Conservation (phyloP, 164 flowering plant species). For the Amborella trichopoda region DNA sequence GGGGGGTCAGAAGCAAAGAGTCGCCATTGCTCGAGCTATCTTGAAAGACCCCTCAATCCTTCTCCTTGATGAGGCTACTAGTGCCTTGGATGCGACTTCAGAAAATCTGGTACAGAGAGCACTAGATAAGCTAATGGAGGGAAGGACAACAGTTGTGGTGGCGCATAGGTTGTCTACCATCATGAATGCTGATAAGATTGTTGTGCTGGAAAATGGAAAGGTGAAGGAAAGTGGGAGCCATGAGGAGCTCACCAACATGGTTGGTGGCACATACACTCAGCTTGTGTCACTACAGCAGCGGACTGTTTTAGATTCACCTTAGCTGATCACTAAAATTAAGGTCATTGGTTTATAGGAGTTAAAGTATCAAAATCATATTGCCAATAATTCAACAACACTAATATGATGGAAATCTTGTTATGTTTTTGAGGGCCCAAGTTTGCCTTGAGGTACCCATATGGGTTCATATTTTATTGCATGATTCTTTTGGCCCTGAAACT, state of each 20-base stretch:
- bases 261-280: neutral
- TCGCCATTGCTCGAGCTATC: constrained; percentile 81
- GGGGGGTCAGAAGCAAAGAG: constrained; percentile 94
- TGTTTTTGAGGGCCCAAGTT: too few species aligned
- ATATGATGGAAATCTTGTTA: too few species aligned
- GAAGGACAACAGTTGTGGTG: constrained; percentile 73
- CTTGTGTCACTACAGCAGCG: neutral
- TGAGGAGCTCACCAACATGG: constrained; percentile 31
- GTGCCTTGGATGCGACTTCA: constrained; percentile 91
- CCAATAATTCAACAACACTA: too few species aligned
- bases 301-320: constrained; percentile 33
- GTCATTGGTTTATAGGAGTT: too few species aligned
- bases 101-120: constrained; percentile 85
- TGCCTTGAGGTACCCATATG: too few species aligned
- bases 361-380: too few species aligned
- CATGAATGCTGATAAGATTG: constrained; percentile 75
- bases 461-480: too few species aligned
- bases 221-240: constrained; percentile 94
- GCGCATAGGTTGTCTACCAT: constrained; percentile 90
- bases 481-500: too few species aligned
- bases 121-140: constrained; percentile 61
- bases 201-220: constrained; percentile 89
- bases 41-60: constrained; percentile 61
- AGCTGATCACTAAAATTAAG: too few species aligned
- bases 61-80: constrained; percentile 95